Conservation (phyloP, 192 early-diverging fungal species). For the Haplosporangium gracile region DNA sequence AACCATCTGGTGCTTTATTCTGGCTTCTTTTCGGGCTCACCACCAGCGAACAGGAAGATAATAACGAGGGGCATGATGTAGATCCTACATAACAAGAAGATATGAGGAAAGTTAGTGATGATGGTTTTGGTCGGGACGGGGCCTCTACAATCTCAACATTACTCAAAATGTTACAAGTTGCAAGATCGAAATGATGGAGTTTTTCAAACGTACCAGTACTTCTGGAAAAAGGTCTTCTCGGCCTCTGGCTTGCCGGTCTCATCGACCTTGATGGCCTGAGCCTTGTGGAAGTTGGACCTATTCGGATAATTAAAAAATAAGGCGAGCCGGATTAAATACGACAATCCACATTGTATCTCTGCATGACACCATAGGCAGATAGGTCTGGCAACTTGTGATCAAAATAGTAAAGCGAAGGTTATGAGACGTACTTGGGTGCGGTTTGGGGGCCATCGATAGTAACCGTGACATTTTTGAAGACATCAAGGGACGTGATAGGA, state of each 20-base stretch:
- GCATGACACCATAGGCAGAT: neutral
- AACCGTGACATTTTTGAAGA: constrained; percentile 36
- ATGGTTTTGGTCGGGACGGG: neutral
- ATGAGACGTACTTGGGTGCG: constrained; percentile 39
- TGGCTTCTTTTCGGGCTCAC: constrained; percentile 53
- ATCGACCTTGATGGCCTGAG: constrained; percentile 53
- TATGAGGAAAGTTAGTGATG: neutral
- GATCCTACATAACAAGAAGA: constrained; percentile 15
- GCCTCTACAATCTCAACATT: neutral
- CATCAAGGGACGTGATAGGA: constrained; percentile 32
- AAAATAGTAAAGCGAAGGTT: constrained; percentile 14
- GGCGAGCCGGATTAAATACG: neutral
- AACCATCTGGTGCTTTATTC: constrained; percentile 10
- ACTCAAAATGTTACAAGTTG: neutral
- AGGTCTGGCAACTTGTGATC: no score
- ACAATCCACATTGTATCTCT: neutral
- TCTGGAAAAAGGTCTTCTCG: constrained; percentile 56
- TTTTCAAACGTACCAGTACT: constrained; percentile 38
- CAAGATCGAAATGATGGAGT: neutral
- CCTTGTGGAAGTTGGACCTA: constrained; percentile 29
- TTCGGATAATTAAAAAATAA: constrained; percentile 2
- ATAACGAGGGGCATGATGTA: constrained; percentile 42
- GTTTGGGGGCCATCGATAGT: neutral
- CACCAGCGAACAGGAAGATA: constrained; percentile 41
- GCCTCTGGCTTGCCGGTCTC: constrained; percentile 44